phyloP scores from a whole-genome alignment of 2,329 filamentous ascomycete species.

The Aspergillus bombycis region DNA sequence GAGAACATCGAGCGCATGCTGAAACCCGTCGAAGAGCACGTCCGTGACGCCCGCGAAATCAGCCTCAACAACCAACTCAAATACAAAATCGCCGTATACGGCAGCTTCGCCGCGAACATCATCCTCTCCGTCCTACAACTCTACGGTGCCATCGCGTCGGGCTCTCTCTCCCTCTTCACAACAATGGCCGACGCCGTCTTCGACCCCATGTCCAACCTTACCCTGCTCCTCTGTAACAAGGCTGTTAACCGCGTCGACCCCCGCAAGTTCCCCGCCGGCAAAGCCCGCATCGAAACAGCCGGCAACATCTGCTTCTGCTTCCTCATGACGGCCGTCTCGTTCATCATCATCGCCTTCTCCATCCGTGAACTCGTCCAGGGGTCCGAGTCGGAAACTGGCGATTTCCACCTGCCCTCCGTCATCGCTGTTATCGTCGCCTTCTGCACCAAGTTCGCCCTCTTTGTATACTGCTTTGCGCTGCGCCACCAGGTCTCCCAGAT shows the following conservation, averaged over 20 bases:
- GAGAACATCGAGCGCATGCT: slow-evolving; percentile 89
- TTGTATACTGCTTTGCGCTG: slow-evolving; percentile 89
- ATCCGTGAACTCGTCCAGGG: slow-evolving; percentile 66
- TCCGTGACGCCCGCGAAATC: slow-evolving; percentile 77
- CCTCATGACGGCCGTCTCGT: slow-evolving; percentile 88
- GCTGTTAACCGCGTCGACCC: slow-evolving; percentile 87
- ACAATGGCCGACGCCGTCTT: slow-evolving; percentile 97
- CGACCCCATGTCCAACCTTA: slow-evolving; percentile 86
- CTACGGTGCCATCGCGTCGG: slow-evolving; percentile 83
- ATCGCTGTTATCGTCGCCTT: slow-evolving; percentile 86
- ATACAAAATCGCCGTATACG: slow-evolving; percentile 64
- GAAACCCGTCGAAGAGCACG: slow-evolving; percentile 90
- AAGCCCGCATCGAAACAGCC: slow-evolving; percentile 90
- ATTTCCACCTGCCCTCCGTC: slow-evolving; percentile 79
- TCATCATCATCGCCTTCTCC: slow-evolving; percentile 91
- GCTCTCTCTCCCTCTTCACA: slow-evolving; percentile 93
- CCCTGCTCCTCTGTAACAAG: slow-evolving; percentile 81
- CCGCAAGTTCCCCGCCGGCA: slow-evolving; percentile 84
- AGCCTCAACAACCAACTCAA: slow-evolving; percentile 76
- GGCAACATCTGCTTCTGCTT: slow-evolving; percentile 97
- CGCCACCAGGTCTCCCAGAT: slow-evolving; percentile 91
- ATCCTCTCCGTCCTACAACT: slow-evolving; percentile 78
- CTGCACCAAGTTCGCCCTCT: slow-evolving; percentile 77
- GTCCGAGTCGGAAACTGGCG: slow-evolving; percentile 55
- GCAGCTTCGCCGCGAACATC: slow-evolving; percentile 77